Percentiles rank a stretch among this genome's conserved stretches.
Conservation (phyloP, 1,284 basidiomycete species). For the Volvariella volvacea region DNA sequence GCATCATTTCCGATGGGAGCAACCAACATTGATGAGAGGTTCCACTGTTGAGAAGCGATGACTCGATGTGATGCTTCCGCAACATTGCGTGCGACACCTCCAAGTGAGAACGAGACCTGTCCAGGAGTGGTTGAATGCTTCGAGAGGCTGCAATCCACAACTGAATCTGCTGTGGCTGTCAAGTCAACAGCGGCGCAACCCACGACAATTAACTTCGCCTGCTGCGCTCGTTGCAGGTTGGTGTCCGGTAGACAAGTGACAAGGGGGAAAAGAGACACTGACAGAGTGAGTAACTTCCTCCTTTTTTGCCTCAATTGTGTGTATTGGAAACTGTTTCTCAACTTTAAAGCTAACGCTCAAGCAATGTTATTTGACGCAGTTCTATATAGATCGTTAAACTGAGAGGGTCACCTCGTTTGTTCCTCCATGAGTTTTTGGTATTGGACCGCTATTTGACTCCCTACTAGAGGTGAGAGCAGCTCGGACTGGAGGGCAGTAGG, state of each 20-base stretch:
- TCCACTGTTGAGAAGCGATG: constrained; percentile 30
- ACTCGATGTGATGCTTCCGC: constrained; percentile 81
- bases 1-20: constrained; percentile 64
- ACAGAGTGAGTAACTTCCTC: background rate
- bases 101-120: constrained; percentile 64
- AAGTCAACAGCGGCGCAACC: constrained; percentile 88
- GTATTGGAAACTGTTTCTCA: too few relatives aligned
- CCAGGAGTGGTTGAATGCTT: constrained; percentile 79
- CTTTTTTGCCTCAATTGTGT: too few relatives aligned
- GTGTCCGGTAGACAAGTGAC: background rate
- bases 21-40: constrained; percentile 43
- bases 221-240: constrained; percentile 10
- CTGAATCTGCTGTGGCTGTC: constrained; percentile 42
- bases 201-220: constrained; percentile 53
- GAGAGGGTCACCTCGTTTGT: constrained; percentile 25
- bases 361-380: too few relatives aligned
- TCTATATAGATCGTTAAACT: background rate
- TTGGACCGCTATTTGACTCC: constrained; percentile 76
- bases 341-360: too few relatives aligned
- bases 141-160: constrained; percentile 23
- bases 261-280: background rate
- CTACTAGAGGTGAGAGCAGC: constrained; percentile 26
- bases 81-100: constrained; percentile 93
- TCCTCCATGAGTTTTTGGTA: constrained; percentile 52
- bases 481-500: background rate